Base-by-base conservation (phyloP, 768 basidiomycete genomes). In the Tulasnella sp. region DNA sequence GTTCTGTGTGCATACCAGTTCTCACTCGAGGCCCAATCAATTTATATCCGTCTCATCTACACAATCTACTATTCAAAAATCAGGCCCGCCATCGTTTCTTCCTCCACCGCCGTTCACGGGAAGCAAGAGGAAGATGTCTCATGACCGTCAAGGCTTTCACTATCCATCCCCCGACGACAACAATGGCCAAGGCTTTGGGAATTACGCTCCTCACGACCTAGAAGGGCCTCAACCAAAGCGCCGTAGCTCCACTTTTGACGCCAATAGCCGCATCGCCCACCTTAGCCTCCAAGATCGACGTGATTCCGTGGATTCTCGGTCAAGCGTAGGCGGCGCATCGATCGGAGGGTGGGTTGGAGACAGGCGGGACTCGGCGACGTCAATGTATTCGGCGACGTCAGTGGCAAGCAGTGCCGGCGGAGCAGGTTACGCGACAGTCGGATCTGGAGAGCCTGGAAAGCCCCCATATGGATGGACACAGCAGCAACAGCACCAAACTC, bases 231-330 rank as follows among this genome's bases (percentile, higher is more conserved):
- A 85, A 17, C 79, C 84, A 49, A 92, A 92, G 70, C 81, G 90
- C 64, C 80, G 90, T 49, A 85, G 87, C 30, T 92, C 91, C 17
- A 80, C 85, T 22, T 79, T 89, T 65, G 90, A 92, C 64, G 83
- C 85, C 7, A 34, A 34, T 19, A 80, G 81, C 59, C 75, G 83
- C 52, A 80, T 92, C 64, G 82, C 83, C 12, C 82, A 85, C 65
- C 74, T 89, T 65, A 84, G 79, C 68, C 72, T 90, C 64, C 80
- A 84, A 66, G 87, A 91, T 68, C 83, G 87, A 52, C 80, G 88
- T 62, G 80, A 81, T 67, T 89, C 87, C 19, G 75, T 82, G 24
- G 87, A 89, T 69, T 78, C 83, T 17, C 78, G 85, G 19, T 56
- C 60, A 15, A 52, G 53, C 34, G 21, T 56, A 38, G 51, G 55